Base-by-base conservation (phyloP, 345 rosid species). In the Populus deltoides region DNA sequence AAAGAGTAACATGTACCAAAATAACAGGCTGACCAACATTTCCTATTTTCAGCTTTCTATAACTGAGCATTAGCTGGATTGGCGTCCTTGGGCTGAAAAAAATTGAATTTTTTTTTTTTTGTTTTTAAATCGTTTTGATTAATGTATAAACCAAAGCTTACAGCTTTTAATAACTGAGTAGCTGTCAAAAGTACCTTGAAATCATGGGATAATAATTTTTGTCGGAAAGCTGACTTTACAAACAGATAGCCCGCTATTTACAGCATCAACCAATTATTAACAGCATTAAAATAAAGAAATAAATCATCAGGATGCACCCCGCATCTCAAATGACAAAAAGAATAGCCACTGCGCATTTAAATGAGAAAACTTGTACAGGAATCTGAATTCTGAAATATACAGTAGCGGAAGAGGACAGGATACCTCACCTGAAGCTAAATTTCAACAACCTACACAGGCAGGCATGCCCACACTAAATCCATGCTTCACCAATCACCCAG, bases 331-430 rank as follows among this genome's bases (percentile, higher is more conserved):
- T 66, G 68, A 77, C 67, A 63, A 70, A 86, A 78, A 71, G 72
- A 80, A 12, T 20, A 72, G 63, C 80, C 72, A 13, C 41, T 80
- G 80, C 83, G 69, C 38, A 76, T 38, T 82, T 66, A n/a, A 66
- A 27, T 29, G 45, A 66, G 74, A 35, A 78, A 77, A 67, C 63
- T 78, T 83, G 73, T 85, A 85, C 84, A 85, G 73, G 85, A 83
- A 80, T 79, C 68, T 73, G 77, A n/a, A 9, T 59, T 59, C 15
- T 35, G 51, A 38, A 79, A 81, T 84, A 72, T 82, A 85, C 86
- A 87, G 65, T 72, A 71, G 78, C 69, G 70, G 80, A 76, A 65
- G 69, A 29, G 2, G 38, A 38, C 29, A 41, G 55, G 38, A 68
- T 45, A 68, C 70, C 38, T 78, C 68, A 72, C 77, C 85, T 77